Evolutionary conservation across 768 basidiomycete species (phyloP).

Genomic region (Punctularia strigosozonata): DNA sequence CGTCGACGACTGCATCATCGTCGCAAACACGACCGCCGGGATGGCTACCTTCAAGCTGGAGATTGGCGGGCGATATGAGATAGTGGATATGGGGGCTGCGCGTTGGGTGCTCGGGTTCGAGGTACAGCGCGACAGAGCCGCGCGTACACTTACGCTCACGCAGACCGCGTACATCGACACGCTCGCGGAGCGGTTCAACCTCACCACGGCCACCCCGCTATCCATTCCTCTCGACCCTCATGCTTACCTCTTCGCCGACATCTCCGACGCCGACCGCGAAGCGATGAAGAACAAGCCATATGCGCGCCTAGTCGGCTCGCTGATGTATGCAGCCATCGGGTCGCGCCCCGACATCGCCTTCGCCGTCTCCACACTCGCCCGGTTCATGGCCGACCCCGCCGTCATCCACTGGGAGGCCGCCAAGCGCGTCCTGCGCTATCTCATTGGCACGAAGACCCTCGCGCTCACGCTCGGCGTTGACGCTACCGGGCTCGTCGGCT

Average conservation of each 20-base stretch:
- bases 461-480: slow-evolving; percentile 9
- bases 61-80: slow-evolving; percentile 16
- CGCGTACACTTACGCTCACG: slow-evolving; percentile 14
- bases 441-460: slow-evolving; percentile 19
- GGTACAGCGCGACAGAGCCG: slow-evolving; percentile 10
- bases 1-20: slow-evolving; percentile 23
- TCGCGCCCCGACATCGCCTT: slow-evolving; percentile 29
- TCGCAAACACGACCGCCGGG: slow-evolving; percentile 8
- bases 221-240: slow-evolving; percentile 3
- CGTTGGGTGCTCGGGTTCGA: slow-evolving; percentile 21
- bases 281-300: too few species aligned
- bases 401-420: slow-evolving; percentile 24
- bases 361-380: slow-evolving; percentile 19
- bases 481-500: slow-evolving; percentile 7
- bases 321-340: slow-evolving; percentile 21
- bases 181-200: slow-evolving; percentile 4
- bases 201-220: not conserved
- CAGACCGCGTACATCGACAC: slow-evolving; percentile 17
- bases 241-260: slow-evolving; percentile 1
- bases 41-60: slow-evolving; percentile 10
- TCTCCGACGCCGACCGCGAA: slow-evolving; percentile 11
- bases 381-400: slow-evolving; percentile 21
- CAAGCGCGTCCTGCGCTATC: slow-evolving; percentile 28
- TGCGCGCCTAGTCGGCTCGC: too few species aligned
- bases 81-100: slow-evolving; percentile 18